phyloP scores from a whole-genome alignment of 495 filamentous ascomycete genomes.

The Trichoderma virens region DNA sequence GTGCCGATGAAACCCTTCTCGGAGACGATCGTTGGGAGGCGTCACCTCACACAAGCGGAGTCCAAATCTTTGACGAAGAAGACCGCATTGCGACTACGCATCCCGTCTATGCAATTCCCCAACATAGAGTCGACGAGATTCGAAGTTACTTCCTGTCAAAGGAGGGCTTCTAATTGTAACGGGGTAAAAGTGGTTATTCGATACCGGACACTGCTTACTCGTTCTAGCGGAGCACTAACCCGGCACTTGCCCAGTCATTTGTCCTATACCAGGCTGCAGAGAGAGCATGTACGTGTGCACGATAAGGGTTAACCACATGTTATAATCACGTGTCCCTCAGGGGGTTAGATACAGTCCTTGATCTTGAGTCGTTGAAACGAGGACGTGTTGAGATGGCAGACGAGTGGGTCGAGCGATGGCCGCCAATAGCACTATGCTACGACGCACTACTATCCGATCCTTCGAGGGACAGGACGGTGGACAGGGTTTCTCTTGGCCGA shows the following conservation, averaged over 20 bases:
- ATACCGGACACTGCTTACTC: not conserved
- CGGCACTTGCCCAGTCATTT: not conserved
- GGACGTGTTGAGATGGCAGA: not conserved
- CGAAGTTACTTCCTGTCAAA: constrained; percentile 55
- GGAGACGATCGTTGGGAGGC: constrained; percentile 48
- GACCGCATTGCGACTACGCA: constrained; percentile 55
- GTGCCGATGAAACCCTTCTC: constrained; percentile 18
- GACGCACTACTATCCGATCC: not conserved
- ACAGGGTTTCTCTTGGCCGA: not conserved
- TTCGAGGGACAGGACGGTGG: not conserved
- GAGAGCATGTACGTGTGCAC: not conserved
- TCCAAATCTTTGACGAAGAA: constrained; percentile 42
- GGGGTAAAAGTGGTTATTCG: not conserved
- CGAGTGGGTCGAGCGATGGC: not conserved
- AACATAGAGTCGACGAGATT: constrained; percentile 54
- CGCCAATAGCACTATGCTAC: not conserved
- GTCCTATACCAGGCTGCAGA: not conserved
- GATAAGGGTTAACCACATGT: not conserved
- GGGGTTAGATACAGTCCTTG: not conserved
- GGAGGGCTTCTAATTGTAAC: constrained; percentile 37
- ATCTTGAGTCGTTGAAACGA: not conserved
- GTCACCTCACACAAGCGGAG: constrained; percentile 37
- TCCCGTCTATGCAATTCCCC: constrained; percentile 80
- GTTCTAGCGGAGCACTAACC: not conserved
- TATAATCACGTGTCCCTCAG: not conserved